Evolutionary conservation across 805 yeast genomes (phyloP).

Genomic region (Ogataea salicorniae): DNA sequence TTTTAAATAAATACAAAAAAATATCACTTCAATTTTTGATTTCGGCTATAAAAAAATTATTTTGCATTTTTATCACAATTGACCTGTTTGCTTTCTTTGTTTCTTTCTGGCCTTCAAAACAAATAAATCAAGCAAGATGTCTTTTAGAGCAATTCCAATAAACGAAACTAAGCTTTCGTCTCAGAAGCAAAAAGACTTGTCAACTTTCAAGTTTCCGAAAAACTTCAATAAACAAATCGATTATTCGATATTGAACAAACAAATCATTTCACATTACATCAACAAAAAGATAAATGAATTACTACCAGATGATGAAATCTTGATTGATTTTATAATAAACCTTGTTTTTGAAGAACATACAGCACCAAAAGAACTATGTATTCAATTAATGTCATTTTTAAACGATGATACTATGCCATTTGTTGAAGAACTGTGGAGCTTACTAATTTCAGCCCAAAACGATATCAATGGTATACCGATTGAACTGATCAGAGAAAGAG

Average conservation of each 20-base stretch:
- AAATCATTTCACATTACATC: conserved; percentile 39
- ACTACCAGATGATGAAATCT: conserved; percentile 47
- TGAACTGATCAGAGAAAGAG: conserved; percentile 20
- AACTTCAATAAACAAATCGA: conserved; percentile 33
- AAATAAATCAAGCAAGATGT: conserved; percentile 1
- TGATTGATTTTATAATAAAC: conserved; percentile 42
- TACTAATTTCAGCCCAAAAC: conserved; percentile 39
- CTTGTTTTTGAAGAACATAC: conserved; percentile 34
- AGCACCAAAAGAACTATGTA: conserved; percentile 36
- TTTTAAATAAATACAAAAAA: too few species aligned
- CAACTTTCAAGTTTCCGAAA: conserved; percentile 30
- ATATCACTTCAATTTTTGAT: too few species aligned
- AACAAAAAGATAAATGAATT: conserved; percentile 27
- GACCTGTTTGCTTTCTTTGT: background rate
- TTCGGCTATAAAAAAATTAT: background rate
- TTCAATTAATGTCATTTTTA: conserved; percentile 42
- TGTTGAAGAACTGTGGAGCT: conserved; percentile 40
- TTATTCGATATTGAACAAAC: conserved; percentile 34
- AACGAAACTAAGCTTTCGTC: conserved; percentile 11
- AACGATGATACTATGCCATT: conserved; percentile 36
- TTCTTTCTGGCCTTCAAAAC: background rate
- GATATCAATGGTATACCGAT: conserved; percentile 43
- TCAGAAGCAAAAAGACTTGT: conserved; percentile 12
- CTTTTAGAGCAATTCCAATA: conserved; percentile 10
- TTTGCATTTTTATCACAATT: background rate